Percentiles rank a stretch among this genome's conserved stretches.
Conservation (phyloP, 176 grass and related monocot species). For the Poa annua region DNA sequence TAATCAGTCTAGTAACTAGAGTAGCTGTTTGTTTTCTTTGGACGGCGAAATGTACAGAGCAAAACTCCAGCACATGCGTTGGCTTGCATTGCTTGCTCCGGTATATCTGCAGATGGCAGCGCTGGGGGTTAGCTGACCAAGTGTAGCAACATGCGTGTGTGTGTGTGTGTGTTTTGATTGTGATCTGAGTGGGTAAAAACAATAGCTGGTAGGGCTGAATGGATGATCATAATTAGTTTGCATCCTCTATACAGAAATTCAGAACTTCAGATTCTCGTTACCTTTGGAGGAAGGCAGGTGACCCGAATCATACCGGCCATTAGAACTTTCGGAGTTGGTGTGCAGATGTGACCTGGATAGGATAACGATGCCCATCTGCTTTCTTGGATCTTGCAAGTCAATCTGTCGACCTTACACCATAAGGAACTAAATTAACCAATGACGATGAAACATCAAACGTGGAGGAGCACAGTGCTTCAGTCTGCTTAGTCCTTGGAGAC, state of each 20-base stretch:
- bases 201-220: neutral
- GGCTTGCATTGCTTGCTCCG: slow-evolving; percentile 6
- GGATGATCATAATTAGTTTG: neutral
- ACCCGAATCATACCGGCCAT: slow-evolving; percentile 21
- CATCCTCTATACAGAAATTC: neutral
- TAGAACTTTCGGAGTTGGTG: slow-evolving; percentile 20
- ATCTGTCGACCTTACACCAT: neutral
- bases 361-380: neutral
- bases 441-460: neutral
- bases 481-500: neutral
- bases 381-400: slow-evolving; percentile 24
- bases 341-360: slow-evolving; percentile 31
- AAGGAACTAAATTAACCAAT: slow-evolving; percentile 3
- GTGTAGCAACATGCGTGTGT: neutral
- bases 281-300: slow-evolving; percentile 40
- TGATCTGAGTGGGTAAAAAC: neutral
- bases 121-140: slow-evolving; percentile 1
- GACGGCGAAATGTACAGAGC: neutral
- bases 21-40: neutral
- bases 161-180: no score
- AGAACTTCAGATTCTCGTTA: slow-evolving; percentile 22
- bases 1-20: neutral
- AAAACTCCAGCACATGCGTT: slow-evolving; percentile 20
- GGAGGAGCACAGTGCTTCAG: neutral
- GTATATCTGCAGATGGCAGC: slow-evolving; percentile 16